Base-by-base conservation (phyloP, 2,329 filamentous ascomycete genomes). In the Magnaporthiopsis incrustans region DNA sequence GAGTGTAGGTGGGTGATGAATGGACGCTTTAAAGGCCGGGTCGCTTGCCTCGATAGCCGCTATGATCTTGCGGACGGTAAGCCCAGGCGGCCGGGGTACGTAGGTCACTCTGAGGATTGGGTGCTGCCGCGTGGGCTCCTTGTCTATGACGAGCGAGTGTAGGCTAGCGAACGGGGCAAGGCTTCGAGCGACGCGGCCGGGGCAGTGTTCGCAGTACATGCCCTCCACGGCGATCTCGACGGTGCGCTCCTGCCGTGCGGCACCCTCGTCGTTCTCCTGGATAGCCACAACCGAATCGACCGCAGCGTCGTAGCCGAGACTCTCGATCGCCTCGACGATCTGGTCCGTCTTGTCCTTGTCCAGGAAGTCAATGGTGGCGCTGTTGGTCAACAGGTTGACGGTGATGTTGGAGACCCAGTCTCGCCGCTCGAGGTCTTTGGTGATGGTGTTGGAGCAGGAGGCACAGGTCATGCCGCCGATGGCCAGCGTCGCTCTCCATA, bases 1-100 rank as follows among this genome's bases (percentile, higher is more conserved):
- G 5, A 97, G 82, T 0, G 89, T 92, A 0, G 90, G 90, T 0
- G 91, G 88, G 67, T 94, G 91, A 71, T 92, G 88, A 15, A 97
- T 84, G 2, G 83, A 86, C 1, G 88, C 85, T 32, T 77, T 78
- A 66, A 97, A 89, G 0, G 80, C 83, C 1, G 82, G 77, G 69
- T 96, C 89, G 7, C 85, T 81, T 6, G 81, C 81, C 64, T 85
- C 80, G 62, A 97, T 89, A 1, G 85, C 81, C 15, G 79, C 77
- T 15, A 96, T 78, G 57, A 97, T 90, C 10, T 85, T 82, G 61
- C 94, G 85, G 67, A 96, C 84, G 0, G 91, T 96, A 70, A 96
- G 85, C 0, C 69, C 72, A 0, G 91, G 90, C 4, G 86, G 80
- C 2, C 83, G 73, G 0, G 93, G 91, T 0, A 78, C 78, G 71